Evolutionary conservation across 1,139 yeast genomes (phyloP).

Genomic region (Cylindricascospora bacillispora): DNA sequence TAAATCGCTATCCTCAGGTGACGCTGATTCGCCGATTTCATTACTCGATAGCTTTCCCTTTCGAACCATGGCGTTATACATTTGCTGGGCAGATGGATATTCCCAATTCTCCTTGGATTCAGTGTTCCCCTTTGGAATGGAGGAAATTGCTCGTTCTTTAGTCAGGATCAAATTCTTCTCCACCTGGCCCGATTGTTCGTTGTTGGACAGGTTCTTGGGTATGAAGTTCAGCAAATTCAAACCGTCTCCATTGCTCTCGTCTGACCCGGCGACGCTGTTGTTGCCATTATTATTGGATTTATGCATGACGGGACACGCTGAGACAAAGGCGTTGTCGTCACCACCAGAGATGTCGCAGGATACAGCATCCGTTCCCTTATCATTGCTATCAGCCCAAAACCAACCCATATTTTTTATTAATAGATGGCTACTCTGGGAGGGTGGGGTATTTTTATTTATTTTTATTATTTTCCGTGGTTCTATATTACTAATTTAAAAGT

Average conservation of each 20-base stretch:
- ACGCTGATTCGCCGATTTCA: constrained; percentile 42
- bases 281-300: too few species aligned
- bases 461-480: too few species aligned
- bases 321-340: constrained; percentile 10
- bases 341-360: constrained; percentile 32
- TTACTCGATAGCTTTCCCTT: constrained; percentile 51
- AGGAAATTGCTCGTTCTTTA: constrained; percentile 68
- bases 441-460: too few species aligned
- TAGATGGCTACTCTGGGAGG: too few species aligned
- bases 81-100: constrained; percentile 97
- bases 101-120: constrained; percentile 71
- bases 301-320: constrained; percentile 31
- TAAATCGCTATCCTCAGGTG: too few species aligned
- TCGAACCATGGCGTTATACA: constrained; percentile 93
- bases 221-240: constrained; percentile 72
- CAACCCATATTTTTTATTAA: constrained; percentile 84
- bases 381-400: constrained; percentile 53
- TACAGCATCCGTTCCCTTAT: constrained; percentile 2
- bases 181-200: constrained; percentile 74
- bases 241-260: too few species aligned
- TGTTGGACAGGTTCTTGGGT: constrained; percentile 67
- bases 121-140: constrained; percentile 82
- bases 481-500: too few species aligned
- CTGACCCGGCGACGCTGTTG: too few species aligned
- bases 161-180: constrained; percentile 60